Percentiles rank a stretch among this genome's conserved stretches.
Evolutionary conservation across 2,329 filamentous ascomycete genomes (phyloP).

Genomic region (Hymenoscyphus repandus): DNA sequence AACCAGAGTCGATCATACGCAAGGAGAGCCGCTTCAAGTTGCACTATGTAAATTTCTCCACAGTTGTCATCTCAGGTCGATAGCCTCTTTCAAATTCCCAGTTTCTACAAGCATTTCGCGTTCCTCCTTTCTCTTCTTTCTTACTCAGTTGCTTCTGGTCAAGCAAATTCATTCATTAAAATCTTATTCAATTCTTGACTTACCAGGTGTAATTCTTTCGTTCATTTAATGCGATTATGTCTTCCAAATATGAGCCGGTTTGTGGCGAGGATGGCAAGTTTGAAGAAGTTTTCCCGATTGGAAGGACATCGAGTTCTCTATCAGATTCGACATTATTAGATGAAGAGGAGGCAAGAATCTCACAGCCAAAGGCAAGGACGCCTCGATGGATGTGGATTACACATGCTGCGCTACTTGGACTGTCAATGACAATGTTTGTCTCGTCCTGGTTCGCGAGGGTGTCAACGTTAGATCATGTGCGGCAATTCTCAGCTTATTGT

Average conservation of each 20-base stretch:
- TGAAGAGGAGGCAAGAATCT: slow-evolving; percentile 17
- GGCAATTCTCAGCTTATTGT: slow-evolving; percentile 43
- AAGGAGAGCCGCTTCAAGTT: not conserved
- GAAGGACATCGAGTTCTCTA: slow-evolving; percentile 18
- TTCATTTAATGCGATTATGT: slow-evolving; percentile 18
- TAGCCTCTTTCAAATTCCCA: not conserved
- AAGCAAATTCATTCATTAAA: slow-evolving; percentile 21
- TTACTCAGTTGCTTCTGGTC: slow-evolving; percentile 24
- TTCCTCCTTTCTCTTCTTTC: slow-evolving; percentile 4
- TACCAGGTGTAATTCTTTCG: slow-evolving; percentile 21
- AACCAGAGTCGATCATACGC: not conserved
- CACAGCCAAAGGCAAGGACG: slow-evolving; percentile 3
- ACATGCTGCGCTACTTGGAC: slow-evolving; percentile 23
- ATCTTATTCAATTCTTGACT: slow-evolving; percentile 13
- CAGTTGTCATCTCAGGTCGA: not conserved
- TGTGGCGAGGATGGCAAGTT: slow-evolving; percentile 23
- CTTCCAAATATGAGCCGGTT: slow-evolving; percentile 25
- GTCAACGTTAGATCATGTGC: slow-evolving; percentile 28
- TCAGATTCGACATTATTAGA: slow-evolving; percentile 24
- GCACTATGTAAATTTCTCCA: not conserved
- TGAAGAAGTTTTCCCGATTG: slow-evolving; percentile 13
- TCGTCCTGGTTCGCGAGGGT: slow-evolving; percentile 21
- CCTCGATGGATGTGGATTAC: slow-evolving; percentile 27
- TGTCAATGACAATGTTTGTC: slow-evolving; percentile 25
- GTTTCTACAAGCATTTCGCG: slow-evolving; percentile 4